Base-by-base conservation (phyloP, 2,329 filamentous ascomycete genomes). In the Pseudogymnoascus sp. region DNA sequence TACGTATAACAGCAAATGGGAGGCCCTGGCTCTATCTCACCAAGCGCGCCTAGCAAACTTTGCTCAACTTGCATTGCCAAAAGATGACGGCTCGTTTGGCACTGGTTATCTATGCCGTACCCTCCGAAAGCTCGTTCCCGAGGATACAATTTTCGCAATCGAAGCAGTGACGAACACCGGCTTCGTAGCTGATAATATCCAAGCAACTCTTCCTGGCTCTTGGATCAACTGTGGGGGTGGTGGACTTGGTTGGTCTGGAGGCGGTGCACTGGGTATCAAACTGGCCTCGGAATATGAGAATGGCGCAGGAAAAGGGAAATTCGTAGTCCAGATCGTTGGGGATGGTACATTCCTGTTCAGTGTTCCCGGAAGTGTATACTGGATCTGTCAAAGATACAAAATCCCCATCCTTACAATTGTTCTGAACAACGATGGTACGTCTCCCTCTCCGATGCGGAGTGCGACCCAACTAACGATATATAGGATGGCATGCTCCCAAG, bases 181-280 rank as follows among this genome's bases (percentile, higher is more conserved):
- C 0, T 82, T 86, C 28, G 85, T 92, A 0, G 81, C 84, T 25
- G 89, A 95, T 67, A 89, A 92, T 67, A 76, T 95, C 6, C 85
- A 86, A 69, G 82, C 85, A 2, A 86, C 81, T 0, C 71, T 85
- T 0, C 89, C 90, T 0, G 89, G 89, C 0, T 86, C 84, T 0
- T 92, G 88, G 88, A 85, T 93, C 70, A 93, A 92, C 73, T 93
- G 89, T 71, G 90, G 90, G 1, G 90, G 88, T 0, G 90, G 89
- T 12, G 90, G 90, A 1, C 84, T 93, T 0, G 90, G 90, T 1
- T 93, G 90, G 90, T 89, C 86, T 10, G 90, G 89, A 12, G 90
- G 90, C 12, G 90, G 79, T 61, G 87, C 88, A 0, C 74, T 93
- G 2, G 90, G 90, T 1, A 87, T 93, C 71, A 92, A 93, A 72